phyloP scores from a whole-genome alignment of 495 filamentous ascomycete genomes.

The Aspergillus diversus region DNA sequence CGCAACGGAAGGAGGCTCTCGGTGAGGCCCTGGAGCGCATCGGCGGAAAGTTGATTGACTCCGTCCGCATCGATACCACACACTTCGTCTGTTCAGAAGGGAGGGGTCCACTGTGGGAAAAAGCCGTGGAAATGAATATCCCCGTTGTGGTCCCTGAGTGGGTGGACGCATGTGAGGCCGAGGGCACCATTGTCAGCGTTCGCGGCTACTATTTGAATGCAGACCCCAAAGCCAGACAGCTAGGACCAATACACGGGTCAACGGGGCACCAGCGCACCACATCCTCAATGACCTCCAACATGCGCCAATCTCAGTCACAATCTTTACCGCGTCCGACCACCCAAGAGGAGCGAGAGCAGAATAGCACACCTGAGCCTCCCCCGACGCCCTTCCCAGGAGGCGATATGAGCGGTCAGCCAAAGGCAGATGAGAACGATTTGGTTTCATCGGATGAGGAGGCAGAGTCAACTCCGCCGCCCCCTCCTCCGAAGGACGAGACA shows the following conservation, averaged over 20 bases:
- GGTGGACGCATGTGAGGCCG: conserved; percentile 91
- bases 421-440: conserved; percentile 32
- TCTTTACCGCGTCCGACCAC: conserved; percentile 33
- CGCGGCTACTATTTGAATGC: conserved; percentile 95
- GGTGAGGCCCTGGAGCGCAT: conserved; percentile 79
- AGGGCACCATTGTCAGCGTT: conserved; percentile 91
- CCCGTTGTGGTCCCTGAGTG: conserved; percentile 98
- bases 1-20: conserved; percentile 73
- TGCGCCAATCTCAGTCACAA: conserved; percentile 20
- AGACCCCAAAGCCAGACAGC: conserved; percentile 66
- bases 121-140: conserved; percentile 96
- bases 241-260: conserved; percentile 51
- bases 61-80: conserved; percentile 94
- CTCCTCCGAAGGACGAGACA: conserved; percentile 44
- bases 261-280: conserved; percentile 47
- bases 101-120: conserved; percentile 87
- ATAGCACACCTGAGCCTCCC: conserved; percentile 38
- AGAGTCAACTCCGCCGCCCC: conserved; percentile 33
- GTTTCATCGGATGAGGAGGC: conserved; percentile 36
- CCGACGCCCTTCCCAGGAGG: conserved; percentile 49
- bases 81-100: conserved; percentile 99
- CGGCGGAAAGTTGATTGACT: conserved; percentile 87
- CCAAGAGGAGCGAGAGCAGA: conserved; percentile 29
- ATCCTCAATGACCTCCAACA: conserved; percentile 30
- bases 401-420: conserved; percentile 37